A percentile compares a stretch with the other conserved stretches of the same genome.
Conservation (phyloP, 768 basidiomycete genomes). For the Hemileccinum impolitum region DNA sequence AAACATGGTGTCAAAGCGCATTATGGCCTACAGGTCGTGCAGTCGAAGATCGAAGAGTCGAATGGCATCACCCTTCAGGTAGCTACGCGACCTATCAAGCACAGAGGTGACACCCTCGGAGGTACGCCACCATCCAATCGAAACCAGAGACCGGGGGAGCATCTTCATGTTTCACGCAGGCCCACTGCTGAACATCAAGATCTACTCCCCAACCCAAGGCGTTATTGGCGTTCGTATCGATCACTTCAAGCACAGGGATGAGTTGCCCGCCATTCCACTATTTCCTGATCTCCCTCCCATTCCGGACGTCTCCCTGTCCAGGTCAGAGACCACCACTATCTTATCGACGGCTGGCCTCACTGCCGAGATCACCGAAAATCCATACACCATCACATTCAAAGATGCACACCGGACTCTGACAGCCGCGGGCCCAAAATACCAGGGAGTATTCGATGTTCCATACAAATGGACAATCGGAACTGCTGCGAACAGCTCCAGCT, state of each 20-base stretch:
- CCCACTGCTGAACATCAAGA: slow-evolving; percentile 34
- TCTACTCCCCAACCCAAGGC: slow-evolving; percentile 54
- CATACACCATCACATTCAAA: slow-evolving; percentile 62
- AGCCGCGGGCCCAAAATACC: slow-evolving; percentile 50
- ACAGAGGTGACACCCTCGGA: slow-evolving; percentile 61
- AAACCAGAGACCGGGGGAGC: neutral
- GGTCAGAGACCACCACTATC: slow-evolving; percentile 21
- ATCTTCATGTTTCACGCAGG: neutral
- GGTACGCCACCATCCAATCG: slow-evolving; percentile 32
- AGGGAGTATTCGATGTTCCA: slow-evolving; percentile 54
- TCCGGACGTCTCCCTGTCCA: slow-evolving; percentile 37
- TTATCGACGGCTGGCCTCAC: slow-evolving; percentile 46
- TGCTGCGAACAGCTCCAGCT: slow-evolving; percentile 53
- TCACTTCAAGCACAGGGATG: slow-evolving; percentile 45
- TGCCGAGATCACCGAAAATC: slow-evolving; percentile 55
- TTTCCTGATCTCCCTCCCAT: slow-evolving; percentile 59
- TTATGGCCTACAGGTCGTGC: slow-evolving; percentile 61
- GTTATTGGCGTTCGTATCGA: slow-evolving; percentile 56
- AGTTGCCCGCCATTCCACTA: slow-evolving; percentile 49
- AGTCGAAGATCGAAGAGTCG: slow-evolving; percentile 40
- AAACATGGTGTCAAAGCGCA: slow-evolving; percentile 59
- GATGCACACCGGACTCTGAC: slow-evolving; percentile 30
- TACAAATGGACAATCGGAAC: slow-evolving; percentile 48
- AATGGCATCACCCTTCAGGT: slow-evolving; percentile 57
- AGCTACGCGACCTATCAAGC: slow-evolving; percentile 56